Base-by-base conservation (phyloP, 2,329 filamentous ascomycete genomes). In the Fusarium pseudograminearum region DNA sequence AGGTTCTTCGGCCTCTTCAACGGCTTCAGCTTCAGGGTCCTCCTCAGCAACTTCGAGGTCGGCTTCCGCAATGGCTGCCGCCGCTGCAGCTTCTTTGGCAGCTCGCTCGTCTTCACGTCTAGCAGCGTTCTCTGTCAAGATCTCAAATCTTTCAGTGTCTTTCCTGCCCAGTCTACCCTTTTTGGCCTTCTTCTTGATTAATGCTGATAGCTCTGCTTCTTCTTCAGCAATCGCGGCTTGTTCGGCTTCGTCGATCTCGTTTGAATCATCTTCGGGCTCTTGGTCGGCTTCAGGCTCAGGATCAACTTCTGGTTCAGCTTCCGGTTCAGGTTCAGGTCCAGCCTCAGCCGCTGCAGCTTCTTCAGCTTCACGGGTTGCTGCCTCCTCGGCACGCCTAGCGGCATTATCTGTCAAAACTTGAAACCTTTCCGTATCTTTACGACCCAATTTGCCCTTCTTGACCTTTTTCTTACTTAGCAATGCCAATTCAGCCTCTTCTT, bases 401-500 rank as follows among this genome's bases (percentile, higher is more conserved):
- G 51, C 51, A 26, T 64, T 67, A 12, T 45, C 57, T 18, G 51
- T 61, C 18, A 74, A 53, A 24, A 48, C 20, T 14, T 69, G 55
- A 11, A 65, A 66, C 26, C 71, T 51, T 22, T 74, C 71, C 6
- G 70, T 64, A 38, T 74, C 72, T 47, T 72, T 74, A 30, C 62
- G 68, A 16, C 72, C 72, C 24, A 74, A 20, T 31, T 63, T 74
- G 8, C 72, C 72, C 66, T 82, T 81, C 73, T 82, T 84, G 34
- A 48, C 56, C 30, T 73, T 76, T 61, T 76, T 76, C 14, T 78
- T 80, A 48, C 79, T 78, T 56, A 78, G 77, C 15, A 76, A 78
- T 20, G 79, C 79, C 24, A 81, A 80, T 71, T 85, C 82, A 31
- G 81, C 79, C 15, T 79, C 81, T 63, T 84, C 80, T 28, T 78